Evolutionary conservation across 371 early-diverging fungal species (phyloP).

Genomic region (Batrachochytrium dendrobatidis): DNA sequence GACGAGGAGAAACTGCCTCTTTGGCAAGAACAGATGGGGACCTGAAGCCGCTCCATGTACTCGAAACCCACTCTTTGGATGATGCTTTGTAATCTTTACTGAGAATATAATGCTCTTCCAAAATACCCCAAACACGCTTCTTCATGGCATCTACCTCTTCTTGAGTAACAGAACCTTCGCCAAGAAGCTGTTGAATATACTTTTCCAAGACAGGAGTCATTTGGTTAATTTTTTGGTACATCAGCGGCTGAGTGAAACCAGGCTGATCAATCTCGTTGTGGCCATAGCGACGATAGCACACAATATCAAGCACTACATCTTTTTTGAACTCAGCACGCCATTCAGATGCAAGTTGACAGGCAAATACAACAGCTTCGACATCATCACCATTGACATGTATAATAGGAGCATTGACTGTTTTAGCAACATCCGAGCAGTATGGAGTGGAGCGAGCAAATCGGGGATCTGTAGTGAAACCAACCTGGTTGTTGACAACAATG

Average conservation of each 20-base stretch:
- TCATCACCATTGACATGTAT: conserved; percentile 98
- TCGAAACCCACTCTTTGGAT: conserved; percentile 89
- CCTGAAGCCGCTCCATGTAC: conserved; percentile 66
- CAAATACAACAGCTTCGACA: conserved; percentile 90
- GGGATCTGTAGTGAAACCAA: conserved; percentile 97
- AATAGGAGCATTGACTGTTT: conserved; percentile 90
- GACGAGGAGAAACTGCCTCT: conserved; percentile 47
- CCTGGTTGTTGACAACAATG: conserved; percentile 97
- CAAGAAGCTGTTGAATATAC: conserved; percentile 72
- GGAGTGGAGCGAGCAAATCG: conserved; percentile 90
- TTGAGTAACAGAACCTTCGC: conserved; percentile 74
- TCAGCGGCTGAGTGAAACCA: conserved; percentile 93
- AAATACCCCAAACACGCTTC: conserved; percentile 80
- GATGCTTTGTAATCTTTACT: conserved; percentile 85
- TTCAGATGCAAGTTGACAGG: conserved; percentile 88
- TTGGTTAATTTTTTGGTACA: conserved; percentile 86
- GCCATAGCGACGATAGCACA: conserved; percentile 94
- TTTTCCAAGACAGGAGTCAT: conserved; percentile 74
- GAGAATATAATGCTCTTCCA: conserved; percentile 83
- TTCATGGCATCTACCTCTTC: conserved; percentile 79
- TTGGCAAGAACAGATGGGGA: conserved; percentile 36
- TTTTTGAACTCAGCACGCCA: conserved; percentile 93
- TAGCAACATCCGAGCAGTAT: conserved; percentile 96
- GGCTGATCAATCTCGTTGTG: conserved; percentile 99
- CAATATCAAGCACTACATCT: conserved; percentile 93